These are phyloP conservation scores for Luffa aegyptiaca DNA, from an alignment of 306 rosid genomes.

Conservation along the genomic window DNA sequence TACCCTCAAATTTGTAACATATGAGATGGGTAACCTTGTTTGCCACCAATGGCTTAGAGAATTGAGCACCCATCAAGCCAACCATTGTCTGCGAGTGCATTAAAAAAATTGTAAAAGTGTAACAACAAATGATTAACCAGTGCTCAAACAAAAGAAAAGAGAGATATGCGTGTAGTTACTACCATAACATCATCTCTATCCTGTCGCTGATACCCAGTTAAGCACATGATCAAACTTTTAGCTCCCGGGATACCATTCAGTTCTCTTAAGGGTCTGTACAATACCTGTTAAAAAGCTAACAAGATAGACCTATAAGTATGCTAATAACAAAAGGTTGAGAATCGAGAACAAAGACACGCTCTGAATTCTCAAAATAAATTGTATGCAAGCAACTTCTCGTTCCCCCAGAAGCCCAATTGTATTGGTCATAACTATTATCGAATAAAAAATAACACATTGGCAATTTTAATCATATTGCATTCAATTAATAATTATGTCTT, in stretches of 20 bases:
- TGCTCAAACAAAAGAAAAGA: not conserved
- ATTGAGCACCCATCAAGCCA: conserved; percentile 71
- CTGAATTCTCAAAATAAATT: not conserved
- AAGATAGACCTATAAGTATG: not conserved
- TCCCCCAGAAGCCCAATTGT: not conserved
- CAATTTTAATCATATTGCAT: not conserved
- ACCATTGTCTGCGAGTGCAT: conserved; percentile 56
- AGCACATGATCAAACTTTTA: conserved; percentile 45
- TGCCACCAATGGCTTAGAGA: conserved; percentile 88
- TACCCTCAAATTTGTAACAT: conserved; percentile 96
- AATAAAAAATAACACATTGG: not conserved
- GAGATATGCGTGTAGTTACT: conserved; percentile 2
- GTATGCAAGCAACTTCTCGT: not conserved
- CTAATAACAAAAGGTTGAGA: not conserved
- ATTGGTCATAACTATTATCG: not conserved
- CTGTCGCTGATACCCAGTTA: conserved; percentile 89
- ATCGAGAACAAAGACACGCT: not conserved
- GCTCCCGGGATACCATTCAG: conserved; percentile 76
- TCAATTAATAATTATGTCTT: not conserved
- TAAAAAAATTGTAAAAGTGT: conserved; percentile 1
- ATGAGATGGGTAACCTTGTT: conserved; percentile 82
- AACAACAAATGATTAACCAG: not conserved
- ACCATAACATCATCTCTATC: conserved; percentile 95
- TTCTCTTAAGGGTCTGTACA: conserved; percentile 68
- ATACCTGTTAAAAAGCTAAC: conserved; percentile 40